These are phyloP conservation scores for Cladorrhinum samala DNA, from an alignment of 495 filamentous ascomycete genomes.

Conservation along the genomic window DNA sequence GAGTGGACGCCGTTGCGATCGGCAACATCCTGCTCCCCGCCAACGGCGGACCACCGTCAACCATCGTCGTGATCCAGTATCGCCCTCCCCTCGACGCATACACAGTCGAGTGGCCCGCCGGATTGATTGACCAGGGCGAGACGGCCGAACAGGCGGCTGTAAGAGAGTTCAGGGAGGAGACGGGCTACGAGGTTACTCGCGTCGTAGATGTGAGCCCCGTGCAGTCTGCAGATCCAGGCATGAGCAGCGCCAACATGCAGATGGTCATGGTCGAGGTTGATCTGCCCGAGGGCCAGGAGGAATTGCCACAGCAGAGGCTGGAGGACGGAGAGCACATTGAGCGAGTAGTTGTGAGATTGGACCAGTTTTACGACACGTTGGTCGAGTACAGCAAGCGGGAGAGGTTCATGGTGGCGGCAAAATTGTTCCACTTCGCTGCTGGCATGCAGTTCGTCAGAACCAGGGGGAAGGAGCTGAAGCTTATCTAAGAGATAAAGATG, in stretches of 20 bases:
- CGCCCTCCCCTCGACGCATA: slow-evolving; percentile 72
- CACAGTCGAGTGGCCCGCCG: slow-evolving; percentile 78
- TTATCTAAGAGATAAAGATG: neutral
- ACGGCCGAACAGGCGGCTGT: slow-evolving; percentile 73
- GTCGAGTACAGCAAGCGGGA: slow-evolving; percentile 37
- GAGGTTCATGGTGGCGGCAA: slow-evolving; percentile 33
- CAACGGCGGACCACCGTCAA: slow-evolving; percentile 34
- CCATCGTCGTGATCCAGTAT: slow-evolving; percentile 55
- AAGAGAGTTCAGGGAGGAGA: slow-evolving; percentile 84
- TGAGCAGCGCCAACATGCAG: slow-evolving; percentile 75
- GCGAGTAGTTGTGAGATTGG: slow-evolving; percentile 66
- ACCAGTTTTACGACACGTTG: slow-evolving; percentile 44
- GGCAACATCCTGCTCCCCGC: slow-evolving; percentile 49
- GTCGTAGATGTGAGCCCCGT: slow-evolving; percentile 29
- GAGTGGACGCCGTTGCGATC: slow-evolving; percentile 52
- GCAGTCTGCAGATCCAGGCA: slow-evolving; percentile 50
- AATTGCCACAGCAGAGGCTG: slow-evolving; percentile 57
- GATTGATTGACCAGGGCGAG: slow-evolving; percentile 73
- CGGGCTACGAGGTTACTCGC: slow-evolving; percentile 55
- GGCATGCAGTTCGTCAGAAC: slow-evolving; percentile 38
- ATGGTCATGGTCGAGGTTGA: slow-evolving; percentile 76
- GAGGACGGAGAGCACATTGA: slow-evolving; percentile 85
- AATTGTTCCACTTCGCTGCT: slow-evolving; percentile 41
- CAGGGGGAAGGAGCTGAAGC: neutral
- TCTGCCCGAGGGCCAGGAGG: slow-evolving; percentile 51